Conservation (phyloP, 768 basidiomycete genomes). For the Russula sp. region DNA sequence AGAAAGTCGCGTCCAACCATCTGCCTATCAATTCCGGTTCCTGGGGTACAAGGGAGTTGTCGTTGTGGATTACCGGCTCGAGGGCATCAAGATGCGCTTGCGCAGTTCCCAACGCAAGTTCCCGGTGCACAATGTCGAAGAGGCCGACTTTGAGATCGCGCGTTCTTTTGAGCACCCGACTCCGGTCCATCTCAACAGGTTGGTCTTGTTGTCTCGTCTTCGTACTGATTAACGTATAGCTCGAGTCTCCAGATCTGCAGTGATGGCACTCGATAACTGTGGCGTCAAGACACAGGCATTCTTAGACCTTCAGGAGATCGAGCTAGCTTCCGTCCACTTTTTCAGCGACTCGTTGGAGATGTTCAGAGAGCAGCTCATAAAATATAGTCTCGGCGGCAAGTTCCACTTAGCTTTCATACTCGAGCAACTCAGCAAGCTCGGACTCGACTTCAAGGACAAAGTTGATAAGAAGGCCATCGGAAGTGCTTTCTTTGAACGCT, state of each 20-base stretch:
- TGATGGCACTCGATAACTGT: conserved; percentile 75
- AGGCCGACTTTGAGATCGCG: no score
- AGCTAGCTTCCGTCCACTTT: conserved; percentile 50
- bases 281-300: conserved; percentile 40
- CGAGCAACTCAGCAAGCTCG: conserved; percentile 42
- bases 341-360: conserved; percentile 51
- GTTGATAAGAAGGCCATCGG: conserved; percentile 37
- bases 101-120: no score
- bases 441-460: conserved; percentile 42
- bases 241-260: conserved; percentile 46
- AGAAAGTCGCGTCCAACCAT: no score
- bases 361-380: conserved; percentile 44
- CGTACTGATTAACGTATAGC: not conserved
- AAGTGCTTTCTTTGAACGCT: conserved; percentile 49
- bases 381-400: conserved; percentile 39
- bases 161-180: no score
- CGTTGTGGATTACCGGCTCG: no score
- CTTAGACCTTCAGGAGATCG: conserved; percentile 40
- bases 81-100: no score
- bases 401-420: conserved; percentile 51
- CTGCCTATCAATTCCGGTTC: no score
- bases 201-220: not conserved
- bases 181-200: conserved; percentile 67
- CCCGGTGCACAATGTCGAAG: no score
- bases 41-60: no score